Conservation (phyloP, 768 basidiomycete genomes). For the Leccinum disarticulatum region DNA sequence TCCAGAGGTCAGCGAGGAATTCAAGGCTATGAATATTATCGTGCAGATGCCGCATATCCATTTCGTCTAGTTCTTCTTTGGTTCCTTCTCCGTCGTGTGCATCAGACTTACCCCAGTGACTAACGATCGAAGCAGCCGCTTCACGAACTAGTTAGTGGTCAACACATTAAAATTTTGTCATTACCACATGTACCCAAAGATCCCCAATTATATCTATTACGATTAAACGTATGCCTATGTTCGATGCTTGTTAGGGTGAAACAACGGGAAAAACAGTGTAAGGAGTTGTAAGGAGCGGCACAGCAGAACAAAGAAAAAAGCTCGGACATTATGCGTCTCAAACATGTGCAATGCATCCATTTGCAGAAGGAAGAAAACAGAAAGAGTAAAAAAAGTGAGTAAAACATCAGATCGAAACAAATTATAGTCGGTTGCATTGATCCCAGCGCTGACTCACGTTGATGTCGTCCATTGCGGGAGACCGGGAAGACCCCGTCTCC, state of each 20-base stretch:
- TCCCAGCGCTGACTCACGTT: slow-evolving; percentile 14
- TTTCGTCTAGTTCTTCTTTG: slow-evolving; percentile 1
- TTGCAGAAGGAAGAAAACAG: slow-evolving; percentile 13
- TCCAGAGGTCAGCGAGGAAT: slow-evolving; percentile 10
- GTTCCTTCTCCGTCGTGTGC: neutral
- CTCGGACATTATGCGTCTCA: slow-evolving; percentile 8
- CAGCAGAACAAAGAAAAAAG: slow-evolving; percentile 1
- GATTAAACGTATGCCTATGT: slow-evolving; percentile 19
- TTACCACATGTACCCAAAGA: slow-evolving; percentile 8
- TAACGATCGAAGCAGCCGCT: no score
- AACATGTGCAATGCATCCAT: slow-evolving; percentile 13
- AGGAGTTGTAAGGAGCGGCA: slow-evolving; percentile 10
- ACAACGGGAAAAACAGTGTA: slow-evolving; percentile 1
- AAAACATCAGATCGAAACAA: neutral
- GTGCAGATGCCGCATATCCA: slow-evolving; percentile 13
- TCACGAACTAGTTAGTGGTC: neutral
- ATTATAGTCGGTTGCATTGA: slow-evolving; percentile 1
- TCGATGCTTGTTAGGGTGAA: slow-evolving; percentile 7
- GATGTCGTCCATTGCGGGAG: slow-evolving; percentile 31
- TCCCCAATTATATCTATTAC: slow-evolving; percentile 22
- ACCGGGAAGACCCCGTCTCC: slow-evolving; percentile 35
- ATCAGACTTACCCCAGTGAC: neutral
- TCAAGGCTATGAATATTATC: slow-evolving; percentile 10
- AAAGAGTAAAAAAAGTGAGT: neutral
- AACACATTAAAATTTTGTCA: neutral